Evolutionary conservation across 768 basidiomycete species (phyloP), one percentile per base, ranked within the genome.

Genomic region (Podaxis pistillaris): DNA sequence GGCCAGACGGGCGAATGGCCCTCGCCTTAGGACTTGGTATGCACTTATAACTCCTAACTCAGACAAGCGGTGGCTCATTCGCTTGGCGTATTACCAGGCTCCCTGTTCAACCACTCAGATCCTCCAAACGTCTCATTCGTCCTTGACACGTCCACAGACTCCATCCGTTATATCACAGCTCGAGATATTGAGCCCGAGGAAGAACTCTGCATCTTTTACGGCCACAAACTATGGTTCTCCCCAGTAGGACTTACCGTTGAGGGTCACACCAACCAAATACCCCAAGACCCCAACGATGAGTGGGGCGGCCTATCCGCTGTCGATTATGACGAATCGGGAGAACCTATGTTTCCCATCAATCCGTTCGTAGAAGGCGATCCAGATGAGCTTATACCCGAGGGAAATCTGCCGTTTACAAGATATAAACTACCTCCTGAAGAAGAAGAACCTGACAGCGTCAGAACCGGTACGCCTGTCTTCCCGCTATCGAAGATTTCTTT

Each of bases 121-220:
- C 62, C 68, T 3, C 91, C 91, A 5, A 94, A 94, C 72, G 82
- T 92, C 17, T 84, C 87, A 0, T 93, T 85, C 72, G 74, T 75
- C 0, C 70, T 88, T 15, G 85, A 91, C 63, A 63, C 73, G 0
- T 63, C 72, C 0, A 81, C 77, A 0, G 83, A 88, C 63, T 83
- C 85, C 8, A 91, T 93, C 64, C 77, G 76, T 61, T 93, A 87
- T 68, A 80, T 76, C 1, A 85, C 90, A 0, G 73, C 76, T 4
- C 83, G 84, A 5, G 69, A 77, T 24, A 74, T 94, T 33, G 63
- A 79, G 15, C 69, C 78, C 1, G 86, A 80, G 30, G 90, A 94
- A 67, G 93, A 95, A 71, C 79, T 93, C 12, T 90, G 86, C 68
- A 92, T 94, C 63, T 91, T 84, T 69, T 90, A 93, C 68, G 89